Evolutionary conservation across 257 asterid species (phyloP), one percentile per base, ranked within the genome.

Genomic region (Nyctanthes arbortristis): DNA sequence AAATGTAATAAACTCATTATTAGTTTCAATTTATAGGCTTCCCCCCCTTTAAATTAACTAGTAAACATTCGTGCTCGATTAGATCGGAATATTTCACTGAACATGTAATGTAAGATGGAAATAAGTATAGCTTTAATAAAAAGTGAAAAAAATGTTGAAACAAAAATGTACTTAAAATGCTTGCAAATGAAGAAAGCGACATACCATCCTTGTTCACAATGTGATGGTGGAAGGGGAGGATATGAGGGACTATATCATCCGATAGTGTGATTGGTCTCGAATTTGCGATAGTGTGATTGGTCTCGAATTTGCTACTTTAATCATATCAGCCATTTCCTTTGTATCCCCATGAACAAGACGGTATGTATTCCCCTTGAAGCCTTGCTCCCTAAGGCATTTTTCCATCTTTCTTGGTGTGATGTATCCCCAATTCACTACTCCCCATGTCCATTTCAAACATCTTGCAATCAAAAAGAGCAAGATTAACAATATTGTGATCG

Each of bases 351-450:
- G 61, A 1, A 83, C 37, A 10, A 72, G 11, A 59, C 72, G 70
- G 70, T 87, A 87, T 2, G 87, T 49, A 68, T 79, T 84, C 5
- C 94, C 91, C 0, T 36, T 63, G n/a, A 87, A 64, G 1, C 94
- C 91, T 81, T 84, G 87, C 11, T 68, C 65, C 68, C 86, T 64
- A 3, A 85, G 84, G 12, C 30, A 66, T 5, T 72, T 81, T 25
- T 85, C 94, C 5, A 70, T 36, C 69, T 28, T 77, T 63, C 66
- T 81, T 1, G 94, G 94, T 30, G 61, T 75, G 39, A 87, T 43
- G 84, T 85, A 78, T 61, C 76, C 74, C 91, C 94, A 87, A 28
- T 81, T 70, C 59, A 62, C 67, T 20, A 82, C 59, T 66, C 68
- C 81, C 79, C 78, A 78, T n/a, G 47, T 61, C 86, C 72, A 72